Evolutionary conservation across 768 basidiomycete species (phyloP).

Genomic region (Mycena polygramma): DNA sequence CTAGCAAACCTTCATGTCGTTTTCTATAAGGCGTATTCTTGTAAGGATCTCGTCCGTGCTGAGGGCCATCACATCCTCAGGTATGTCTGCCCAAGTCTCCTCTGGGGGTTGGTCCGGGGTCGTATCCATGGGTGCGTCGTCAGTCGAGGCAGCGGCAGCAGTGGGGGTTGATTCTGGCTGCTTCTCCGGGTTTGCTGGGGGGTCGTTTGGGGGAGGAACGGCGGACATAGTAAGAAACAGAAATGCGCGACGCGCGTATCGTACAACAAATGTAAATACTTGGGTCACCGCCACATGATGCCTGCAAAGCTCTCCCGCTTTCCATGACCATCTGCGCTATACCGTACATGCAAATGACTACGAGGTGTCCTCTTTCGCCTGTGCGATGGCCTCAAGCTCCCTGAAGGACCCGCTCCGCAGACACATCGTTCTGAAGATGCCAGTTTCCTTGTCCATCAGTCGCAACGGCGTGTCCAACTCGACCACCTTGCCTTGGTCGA

Average conservation of each 20-base stretch:
- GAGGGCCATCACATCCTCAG: conserved; percentile 84
- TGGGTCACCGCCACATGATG: neutral
- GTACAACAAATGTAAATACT: neutral
- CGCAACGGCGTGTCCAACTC: conserved; percentile 67
- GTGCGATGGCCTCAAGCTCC: conserved; percentile 26
- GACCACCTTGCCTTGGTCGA: conserved; percentile 31
- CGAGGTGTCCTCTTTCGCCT: conserved; percentile 11
- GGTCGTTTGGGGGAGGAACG: conserved; percentile 66
- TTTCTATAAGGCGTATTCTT: conserved; percentile 93
- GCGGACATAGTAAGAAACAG: conserved; percentile 64
- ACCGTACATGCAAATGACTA: neutral
- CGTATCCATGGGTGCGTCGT: conserved; percentile 75
- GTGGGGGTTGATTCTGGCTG: conserved; percentile 57
- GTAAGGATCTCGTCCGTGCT: conserved; percentile 90
- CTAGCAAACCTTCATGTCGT: conserved; percentile 87
- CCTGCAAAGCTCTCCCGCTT: too few species aligned
- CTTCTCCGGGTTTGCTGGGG: conserved; percentile 65
- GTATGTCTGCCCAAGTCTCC: conserved; percentile 93
- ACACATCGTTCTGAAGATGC: conserved; percentile 66
- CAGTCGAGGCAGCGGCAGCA: conserved; percentile 43
- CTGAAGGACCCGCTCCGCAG: conserved; percentile 51
- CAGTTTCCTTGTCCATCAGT: conserved; percentile 59
- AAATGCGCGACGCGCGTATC: conserved; percentile 29
- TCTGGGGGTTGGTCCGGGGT: conserved; percentile 76
- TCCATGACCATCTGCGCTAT: too few species aligned